phyloP scores from a whole-genome alignment of 108 stramenopile genomes.

The Skeletonema potamos region DNA sequence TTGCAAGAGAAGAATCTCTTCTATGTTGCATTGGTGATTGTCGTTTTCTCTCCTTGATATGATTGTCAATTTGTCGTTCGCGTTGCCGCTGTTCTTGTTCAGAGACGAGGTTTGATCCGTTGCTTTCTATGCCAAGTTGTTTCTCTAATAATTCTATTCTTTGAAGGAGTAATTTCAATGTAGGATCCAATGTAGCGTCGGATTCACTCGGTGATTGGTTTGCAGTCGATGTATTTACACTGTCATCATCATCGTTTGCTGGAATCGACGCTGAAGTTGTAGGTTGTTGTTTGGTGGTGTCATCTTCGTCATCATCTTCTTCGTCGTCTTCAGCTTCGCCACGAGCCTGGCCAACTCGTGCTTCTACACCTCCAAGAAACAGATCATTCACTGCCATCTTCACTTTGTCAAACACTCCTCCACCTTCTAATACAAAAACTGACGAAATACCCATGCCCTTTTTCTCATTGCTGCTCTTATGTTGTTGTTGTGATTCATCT shows the following conservation, averaged over 20 bases:
- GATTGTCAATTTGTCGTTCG: conserved; percentile 14
- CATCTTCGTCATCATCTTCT: not conserved
- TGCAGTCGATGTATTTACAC: not conserved
- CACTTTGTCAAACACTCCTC: conserved; percentile 19
- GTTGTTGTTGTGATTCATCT: not conserved
- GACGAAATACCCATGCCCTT: conserved; percentile 20
- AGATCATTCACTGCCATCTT: conserved; percentile 30
- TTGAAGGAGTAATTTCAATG: conserved; percentile 17
- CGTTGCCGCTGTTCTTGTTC: not conserved
- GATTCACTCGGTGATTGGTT: not conserved
- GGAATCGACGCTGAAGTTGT: not conserved
- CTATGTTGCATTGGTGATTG: conserved; percentile 37
- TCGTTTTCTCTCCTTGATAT: conserved; percentile 5
- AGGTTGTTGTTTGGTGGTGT: not conserved
- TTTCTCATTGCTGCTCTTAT: not conserved
- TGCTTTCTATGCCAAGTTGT: conserved; percentile 21
- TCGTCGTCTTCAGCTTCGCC: not conserved
- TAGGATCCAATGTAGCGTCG: not conserved
- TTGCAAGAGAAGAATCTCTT: conserved; percentile 17
- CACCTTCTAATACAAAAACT: conserved; percentile 25
- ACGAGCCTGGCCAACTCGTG: not conserved
- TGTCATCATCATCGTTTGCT: not conserved
- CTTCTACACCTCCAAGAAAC: conserved; percentile 38
- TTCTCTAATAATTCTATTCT: conserved; percentile 35
- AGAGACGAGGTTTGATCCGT: not conserved